Percentiles rank a stretch among this genome's conserved stretches.
Evolutionary conservation across 164 flowering plant genomes (phyloP).

Genomic region (Liriodendron chinense): DNA sequence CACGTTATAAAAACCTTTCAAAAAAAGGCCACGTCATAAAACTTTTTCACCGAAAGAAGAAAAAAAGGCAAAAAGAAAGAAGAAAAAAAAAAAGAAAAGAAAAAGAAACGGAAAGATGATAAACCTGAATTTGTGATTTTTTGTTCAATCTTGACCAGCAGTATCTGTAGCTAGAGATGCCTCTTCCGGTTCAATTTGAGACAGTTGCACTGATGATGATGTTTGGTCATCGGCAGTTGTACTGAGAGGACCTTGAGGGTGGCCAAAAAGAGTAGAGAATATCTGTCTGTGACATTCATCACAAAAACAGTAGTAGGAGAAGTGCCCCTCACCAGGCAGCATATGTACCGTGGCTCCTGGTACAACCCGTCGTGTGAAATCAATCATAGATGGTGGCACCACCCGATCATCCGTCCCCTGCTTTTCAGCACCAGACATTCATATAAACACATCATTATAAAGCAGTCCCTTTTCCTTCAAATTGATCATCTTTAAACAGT

Average conservation of each 20-base stretch:
- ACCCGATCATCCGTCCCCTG: constrained; percentile 90
- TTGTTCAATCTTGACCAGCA: neutral
- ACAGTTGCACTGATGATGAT: neutral
- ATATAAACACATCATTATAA: neutral
- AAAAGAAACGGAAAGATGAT: neutral
- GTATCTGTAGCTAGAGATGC: constrained; percentile 3
- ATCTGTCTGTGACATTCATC: constrained; percentile 80
- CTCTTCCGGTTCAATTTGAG: constrained; percentile 10
- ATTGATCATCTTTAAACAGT: neutral
- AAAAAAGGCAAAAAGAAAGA: neutral
- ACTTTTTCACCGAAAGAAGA: neutral
- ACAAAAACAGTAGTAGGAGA: constrained; percentile 76
- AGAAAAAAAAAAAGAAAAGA: too few relatives aligned
- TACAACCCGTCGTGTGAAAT: constrained; percentile 58
- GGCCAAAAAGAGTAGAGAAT: constrained; percentile 69
- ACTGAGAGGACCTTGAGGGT: constrained; percentile 56
- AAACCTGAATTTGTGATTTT: neutral
- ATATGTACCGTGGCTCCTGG: constrained; percentile 66
- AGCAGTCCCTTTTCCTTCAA: neutral
- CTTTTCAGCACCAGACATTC: constrained; percentile 6
- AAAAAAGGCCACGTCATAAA: neutral
- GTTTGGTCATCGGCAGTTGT: constrained; percentile 18
- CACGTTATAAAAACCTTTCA: neutral
- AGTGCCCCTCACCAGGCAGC: constrained; percentile 83
- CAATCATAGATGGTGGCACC: constrained; percentile 64